These are phyloP conservation scores for Uronychia setigera DNA, from an alignment of 73 alveolate genomes.

Conservation along the genomic window DNA sequence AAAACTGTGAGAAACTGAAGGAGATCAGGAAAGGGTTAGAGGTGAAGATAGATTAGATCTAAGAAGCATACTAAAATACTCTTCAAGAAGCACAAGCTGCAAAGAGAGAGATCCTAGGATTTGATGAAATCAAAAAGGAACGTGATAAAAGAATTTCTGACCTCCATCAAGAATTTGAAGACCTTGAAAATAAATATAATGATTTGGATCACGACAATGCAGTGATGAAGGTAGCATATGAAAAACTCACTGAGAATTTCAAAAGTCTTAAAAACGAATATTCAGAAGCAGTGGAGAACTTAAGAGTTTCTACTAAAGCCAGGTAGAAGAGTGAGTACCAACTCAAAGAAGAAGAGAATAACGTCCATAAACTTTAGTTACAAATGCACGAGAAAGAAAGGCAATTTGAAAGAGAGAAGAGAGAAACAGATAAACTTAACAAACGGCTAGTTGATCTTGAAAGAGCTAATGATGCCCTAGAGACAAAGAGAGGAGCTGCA, in stretches of 20 bases:
- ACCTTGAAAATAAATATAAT: not conserved
- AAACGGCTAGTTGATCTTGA: conserved; percentile 52
- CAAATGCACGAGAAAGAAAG: conserved; percentile 23
- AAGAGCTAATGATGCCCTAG: conserved; percentile 51
- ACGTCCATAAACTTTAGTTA: not conserved
- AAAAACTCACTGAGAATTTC: not conserved
- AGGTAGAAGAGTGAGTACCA: not conserved
- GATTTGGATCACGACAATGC: not conserved
- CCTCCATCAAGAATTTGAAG: not conserved
- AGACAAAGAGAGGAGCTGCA: conserved; percentile 41
- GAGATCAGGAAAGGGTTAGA: not conserved
- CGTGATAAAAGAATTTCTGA: conserved; percentile 12
- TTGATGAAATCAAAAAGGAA: conserved; percentile 27
- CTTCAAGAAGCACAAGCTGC: not conserved
- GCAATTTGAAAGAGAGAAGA: not conserved
- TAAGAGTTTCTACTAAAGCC: not conserved
- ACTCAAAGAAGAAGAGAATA: not conserved
- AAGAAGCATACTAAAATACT: not conserved
- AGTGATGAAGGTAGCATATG: not conserved
- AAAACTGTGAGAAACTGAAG: not conserved
- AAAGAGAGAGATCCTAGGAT: conserved; percentile 15
- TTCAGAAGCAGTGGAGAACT: not conserved
- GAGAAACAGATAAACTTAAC: conserved; percentile 41
- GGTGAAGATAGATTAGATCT: conserved; percentile 18
- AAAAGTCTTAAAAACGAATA: not conserved